Evolutionary conservation across 1,284 basidiomycete genomes (phyloP).

Genomic region (Coriolopsis trogii): DNA sequence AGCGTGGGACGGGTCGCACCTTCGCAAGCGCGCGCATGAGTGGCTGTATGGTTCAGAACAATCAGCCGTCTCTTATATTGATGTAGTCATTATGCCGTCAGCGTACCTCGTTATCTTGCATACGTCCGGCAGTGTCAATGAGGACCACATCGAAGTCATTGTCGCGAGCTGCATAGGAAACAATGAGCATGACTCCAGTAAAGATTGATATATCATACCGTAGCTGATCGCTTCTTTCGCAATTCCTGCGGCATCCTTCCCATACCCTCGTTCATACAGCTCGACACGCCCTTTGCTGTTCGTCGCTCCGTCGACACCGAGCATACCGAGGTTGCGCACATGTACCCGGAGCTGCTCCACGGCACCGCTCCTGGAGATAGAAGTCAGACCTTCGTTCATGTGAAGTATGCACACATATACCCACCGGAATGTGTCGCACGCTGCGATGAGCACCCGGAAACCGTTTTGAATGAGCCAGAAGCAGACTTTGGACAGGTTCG

Average conservation of each 20-base stretch:
- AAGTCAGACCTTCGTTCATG: not conserved
- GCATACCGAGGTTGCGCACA: constrained; percentile 91
- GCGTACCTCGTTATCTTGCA: constrained; percentile 95
- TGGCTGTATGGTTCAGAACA: constrained; percentile 50
- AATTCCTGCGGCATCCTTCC: constrained; percentile 97
- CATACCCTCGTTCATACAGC: constrained; percentile 95
- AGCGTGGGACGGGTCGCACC: constrained; percentile 42
- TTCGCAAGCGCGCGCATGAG: constrained; percentile 98
- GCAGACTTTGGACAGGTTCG: constrained; percentile 97
- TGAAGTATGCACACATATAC: constrained; percentile 34
- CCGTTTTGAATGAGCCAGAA: constrained; percentile 99
- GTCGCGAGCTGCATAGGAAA: constrained; percentile 64
- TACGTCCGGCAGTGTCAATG: constrained; percentile 96
- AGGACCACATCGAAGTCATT: constrained; percentile 93
- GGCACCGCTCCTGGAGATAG: constrained; percentile 76
- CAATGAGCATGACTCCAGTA: not conserved
- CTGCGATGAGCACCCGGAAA: constrained; percentile 92
- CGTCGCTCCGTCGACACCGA: constrained; percentile 72
- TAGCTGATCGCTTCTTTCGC: constrained; percentile 93
- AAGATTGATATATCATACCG: constrained; percentile 50
- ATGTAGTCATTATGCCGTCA: not conserved
- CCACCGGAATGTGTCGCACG: constrained; percentile 94
- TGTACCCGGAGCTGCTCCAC: constrained; percentile 98
- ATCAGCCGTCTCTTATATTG: constrained; percentile 2
- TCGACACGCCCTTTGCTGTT: constrained; percentile 83